Percentiles rank a stretch among this genome's conserved stretches.
phyloP scores from a whole-genome alignment of 768 basidiomycete species.

The Lentinula edodes region DNA sequence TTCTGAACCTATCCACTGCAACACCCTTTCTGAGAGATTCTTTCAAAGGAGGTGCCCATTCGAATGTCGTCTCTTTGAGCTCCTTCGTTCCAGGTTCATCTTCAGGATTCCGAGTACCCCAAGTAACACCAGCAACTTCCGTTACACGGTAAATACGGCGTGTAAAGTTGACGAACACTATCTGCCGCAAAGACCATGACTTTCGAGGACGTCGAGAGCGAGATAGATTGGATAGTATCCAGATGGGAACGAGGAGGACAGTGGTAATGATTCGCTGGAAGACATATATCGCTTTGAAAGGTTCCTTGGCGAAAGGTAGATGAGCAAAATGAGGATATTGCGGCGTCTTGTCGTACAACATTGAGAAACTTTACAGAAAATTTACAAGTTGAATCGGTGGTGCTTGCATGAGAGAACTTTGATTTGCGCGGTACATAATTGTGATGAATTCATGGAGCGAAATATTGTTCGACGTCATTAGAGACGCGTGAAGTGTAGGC shows the following conservation, averaged over 20 bases:
- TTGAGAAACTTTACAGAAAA: neutral
- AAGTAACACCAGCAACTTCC: conserved; percentile 52
- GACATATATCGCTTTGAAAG: conserved; percentile 42
- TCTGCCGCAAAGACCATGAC: conserved; percentile 45
- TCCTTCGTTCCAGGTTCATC: conserved; percentile 22
- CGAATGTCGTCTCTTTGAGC: conserved; percentile 42
- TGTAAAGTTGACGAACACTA: conserved; percentile 46
- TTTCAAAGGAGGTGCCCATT: conserved; percentile 41
- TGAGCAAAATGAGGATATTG: conserved; percentile 36
- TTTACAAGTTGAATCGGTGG: neutral
- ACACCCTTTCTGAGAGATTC: conserved; percentile 35
- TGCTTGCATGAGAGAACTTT: too few species aligned
- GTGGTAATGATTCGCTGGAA: conserved; percentile 43
- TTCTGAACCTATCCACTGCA: conserved; percentile 25
- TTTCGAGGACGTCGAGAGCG: conserved; percentile 38
- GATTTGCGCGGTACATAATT: too few species aligned
- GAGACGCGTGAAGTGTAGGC: too few species aligned
- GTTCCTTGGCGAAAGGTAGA: conserved; percentile 39
- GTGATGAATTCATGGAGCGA: too few species aligned
- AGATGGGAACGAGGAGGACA: conserved; percentile 38
- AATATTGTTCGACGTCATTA: too few species aligned
- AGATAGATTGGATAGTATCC: conserved; percentile 35
- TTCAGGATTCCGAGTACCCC: conserved; percentile 43
- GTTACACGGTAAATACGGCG: conserved; percentile 48
- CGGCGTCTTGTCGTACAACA: conserved; percentile 22